These are phyloP conservation scores for Colletotrichum karsti DNA, from an alignment of 2,329 filamentous ascomycete genomes.

Conservation along the genomic window DNA sequence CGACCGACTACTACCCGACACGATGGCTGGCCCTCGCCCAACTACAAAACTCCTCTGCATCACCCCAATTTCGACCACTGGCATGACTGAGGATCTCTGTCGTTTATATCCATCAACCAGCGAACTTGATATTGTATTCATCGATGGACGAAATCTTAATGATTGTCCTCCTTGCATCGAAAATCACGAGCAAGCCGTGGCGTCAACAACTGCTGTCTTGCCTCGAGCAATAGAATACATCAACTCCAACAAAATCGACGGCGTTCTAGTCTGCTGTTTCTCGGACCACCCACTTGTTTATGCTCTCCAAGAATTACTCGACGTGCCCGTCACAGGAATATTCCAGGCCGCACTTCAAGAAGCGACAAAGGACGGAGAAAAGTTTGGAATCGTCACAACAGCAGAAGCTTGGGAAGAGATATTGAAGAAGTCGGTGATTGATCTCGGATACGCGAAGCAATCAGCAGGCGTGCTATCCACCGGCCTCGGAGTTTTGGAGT, in stretches of 20 bases:
- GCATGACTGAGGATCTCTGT: conserved; percentile 9
- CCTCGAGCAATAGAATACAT: conserved; percentile 3
- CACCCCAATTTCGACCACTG: conserved; percentile 19
- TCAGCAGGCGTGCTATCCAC: conserved; percentile 12
- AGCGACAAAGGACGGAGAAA: neutral
- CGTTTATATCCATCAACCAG: neutral
- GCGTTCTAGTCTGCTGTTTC: conserved; percentile 23
- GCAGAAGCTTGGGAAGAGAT: conserved; percentile 1
- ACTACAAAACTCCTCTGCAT: conserved; percentile 6
- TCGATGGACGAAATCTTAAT: neutral
- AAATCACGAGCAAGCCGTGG: neutral
- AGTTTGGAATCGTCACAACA: conserved; percentile 15
- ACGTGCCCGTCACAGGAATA: neutral
- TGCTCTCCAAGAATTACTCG: neutral
- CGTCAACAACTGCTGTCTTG: neutral
- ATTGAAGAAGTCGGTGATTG: neutral
- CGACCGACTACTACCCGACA: neutral
- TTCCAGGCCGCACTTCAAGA: conserved; percentile 17
- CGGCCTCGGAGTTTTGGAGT: conserved; percentile 1
- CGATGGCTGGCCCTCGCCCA: neutral
- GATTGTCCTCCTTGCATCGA: conserved; percentile 20
- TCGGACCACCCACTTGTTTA: conserved; percentile 18
- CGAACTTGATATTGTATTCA: neutral
- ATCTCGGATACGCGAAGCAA: neutral
- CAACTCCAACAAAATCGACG: neutral